These are phyloP conservation scores for Solanum verrucosum DNA, from an alignment of 257 asterid species.

Conservation along the genomic window DNA sequence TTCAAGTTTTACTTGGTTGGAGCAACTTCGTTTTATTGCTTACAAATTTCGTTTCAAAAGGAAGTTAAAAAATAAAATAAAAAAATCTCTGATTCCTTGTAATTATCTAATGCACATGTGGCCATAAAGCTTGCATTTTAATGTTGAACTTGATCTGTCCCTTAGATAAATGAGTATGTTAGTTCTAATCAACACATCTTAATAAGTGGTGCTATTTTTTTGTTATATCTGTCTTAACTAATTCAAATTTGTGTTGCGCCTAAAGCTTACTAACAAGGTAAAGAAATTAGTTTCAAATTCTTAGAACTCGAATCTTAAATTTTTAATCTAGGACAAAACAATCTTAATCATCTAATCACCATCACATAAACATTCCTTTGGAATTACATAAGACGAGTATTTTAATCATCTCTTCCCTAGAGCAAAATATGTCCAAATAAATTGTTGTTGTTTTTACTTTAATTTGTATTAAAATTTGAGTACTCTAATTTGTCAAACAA, in stretches of 20 bases:
- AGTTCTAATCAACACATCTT: neutral
- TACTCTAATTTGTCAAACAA: neutral
- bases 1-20: neutral
- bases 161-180: neutral
- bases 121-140: neutral
- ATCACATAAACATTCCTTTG: neutral
- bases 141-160: neutral
- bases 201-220: neutral
- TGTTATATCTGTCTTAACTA: neutral
- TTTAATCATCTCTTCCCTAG: neutral
- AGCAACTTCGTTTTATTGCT: neutral
- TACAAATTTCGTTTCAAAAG: neutral
- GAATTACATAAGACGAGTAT: neutral
- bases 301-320: neutral
- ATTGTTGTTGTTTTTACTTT: neutral
- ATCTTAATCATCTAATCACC: neutral
- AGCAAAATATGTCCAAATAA: neutral
- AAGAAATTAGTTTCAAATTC: neutral
- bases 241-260: neutral
- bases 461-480: neutral
- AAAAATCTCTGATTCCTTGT: neutral
- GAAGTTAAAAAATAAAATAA: neutral
- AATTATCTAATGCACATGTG: neutral
- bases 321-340: no score
- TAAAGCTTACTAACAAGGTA: neutral